Conservation (phyloP, 176 grass and related monocot genomes). For the Aegilops sharonensis region DNA sequence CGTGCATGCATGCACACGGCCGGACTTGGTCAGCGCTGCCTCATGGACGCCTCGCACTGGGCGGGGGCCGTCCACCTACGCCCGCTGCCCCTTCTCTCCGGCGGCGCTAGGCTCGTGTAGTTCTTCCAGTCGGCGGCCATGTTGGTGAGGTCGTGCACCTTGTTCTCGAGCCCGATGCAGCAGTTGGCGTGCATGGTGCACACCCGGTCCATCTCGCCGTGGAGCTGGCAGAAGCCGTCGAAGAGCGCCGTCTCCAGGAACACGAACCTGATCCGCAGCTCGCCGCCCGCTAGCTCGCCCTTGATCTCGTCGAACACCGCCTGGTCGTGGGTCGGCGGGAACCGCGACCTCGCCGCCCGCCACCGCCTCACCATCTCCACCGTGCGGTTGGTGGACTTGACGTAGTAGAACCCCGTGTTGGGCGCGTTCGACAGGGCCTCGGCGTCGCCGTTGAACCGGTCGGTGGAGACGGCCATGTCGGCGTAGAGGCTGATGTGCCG, state of each 20-base stretch:
- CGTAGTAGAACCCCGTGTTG: slow-evolving; percentile 56
- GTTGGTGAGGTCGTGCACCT: slow-evolving; percentile 45
- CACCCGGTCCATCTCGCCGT: slow-evolving; percentile 8
- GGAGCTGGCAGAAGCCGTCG: slow-evolving; percentile 16
- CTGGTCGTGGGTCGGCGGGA: slow-evolving; percentile 41
- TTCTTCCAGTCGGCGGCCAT: slow-evolving; percentile 45
- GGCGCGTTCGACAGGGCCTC: slow-evolving; percentile 27
- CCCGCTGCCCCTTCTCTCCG: neutral
- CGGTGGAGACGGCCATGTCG: slow-evolving; percentile 43
- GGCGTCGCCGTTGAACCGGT: slow-evolving; percentile 32
- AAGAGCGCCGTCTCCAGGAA: neutral
- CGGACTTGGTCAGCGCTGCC: neutral
- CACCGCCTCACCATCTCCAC: slow-evolving; percentile 35
- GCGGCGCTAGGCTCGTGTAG: neutral
- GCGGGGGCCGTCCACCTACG: neutral
- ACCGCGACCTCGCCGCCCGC: slow-evolving; percentile 32
- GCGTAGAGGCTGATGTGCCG: slow-evolving; percentile 33
- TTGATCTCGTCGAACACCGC: slow-evolving; percentile 32
- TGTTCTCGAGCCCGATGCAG: slow-evolving; percentile 38
- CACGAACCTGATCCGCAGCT: neutral
- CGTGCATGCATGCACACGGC: neutral
- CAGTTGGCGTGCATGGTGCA: slow-evolving; percentile 71
- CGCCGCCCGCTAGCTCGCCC: neutral
- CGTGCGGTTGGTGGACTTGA: slow-evolving; percentile 37
- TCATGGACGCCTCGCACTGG: neutral